Evolutionary conservation across 495 filamentous ascomycete species (phyloP).

Genomic region (Aspergillus asperescens): DNA sequence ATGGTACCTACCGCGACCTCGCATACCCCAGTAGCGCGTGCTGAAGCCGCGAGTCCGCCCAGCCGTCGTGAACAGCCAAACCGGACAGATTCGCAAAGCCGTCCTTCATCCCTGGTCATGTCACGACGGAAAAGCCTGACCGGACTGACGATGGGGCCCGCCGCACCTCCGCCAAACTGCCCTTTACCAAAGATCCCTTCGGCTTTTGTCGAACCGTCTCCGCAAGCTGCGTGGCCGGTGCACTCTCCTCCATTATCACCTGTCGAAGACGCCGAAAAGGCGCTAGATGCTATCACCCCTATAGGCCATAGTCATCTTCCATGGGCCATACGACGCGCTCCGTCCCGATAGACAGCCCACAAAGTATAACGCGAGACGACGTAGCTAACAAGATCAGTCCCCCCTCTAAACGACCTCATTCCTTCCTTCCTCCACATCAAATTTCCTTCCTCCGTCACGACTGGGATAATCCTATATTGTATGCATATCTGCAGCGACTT

Average conservation of each 20-base stretch:
- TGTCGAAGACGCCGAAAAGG: background rate
- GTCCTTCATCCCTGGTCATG: slow-evolving; percentile 13
- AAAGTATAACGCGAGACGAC: background rate
- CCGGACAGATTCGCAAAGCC: background rate
- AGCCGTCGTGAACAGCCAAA: background rate
- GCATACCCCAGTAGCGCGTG: background rate
- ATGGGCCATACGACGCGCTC: background rate
- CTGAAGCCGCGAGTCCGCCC: background rate
- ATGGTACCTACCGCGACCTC: background rate
- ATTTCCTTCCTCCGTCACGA: background rate
- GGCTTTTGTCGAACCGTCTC: slow-evolving; percentile 10
- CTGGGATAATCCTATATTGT: background rate
- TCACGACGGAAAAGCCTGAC: slow-evolving; percentile 52
- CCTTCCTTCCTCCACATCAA: background rate
- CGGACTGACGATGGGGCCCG: slow-evolving; percentile 51
- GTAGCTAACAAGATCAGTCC: no score
- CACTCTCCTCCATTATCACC: slow-evolving; percentile 5
- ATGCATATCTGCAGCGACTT: slow-evolving; percentile 7
- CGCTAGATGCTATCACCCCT: background rate
- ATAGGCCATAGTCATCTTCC: background rate
- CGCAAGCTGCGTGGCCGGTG: background rate
- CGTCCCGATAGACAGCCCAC: background rate
- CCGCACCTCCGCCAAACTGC: slow-evolving; percentile 57
- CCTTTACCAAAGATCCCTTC: slow-evolving; percentile 59
- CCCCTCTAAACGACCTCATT: background rate